phyloP scores from a whole-genome alignment of 257 asterid species.

The Apocynum venetum region DNA sequence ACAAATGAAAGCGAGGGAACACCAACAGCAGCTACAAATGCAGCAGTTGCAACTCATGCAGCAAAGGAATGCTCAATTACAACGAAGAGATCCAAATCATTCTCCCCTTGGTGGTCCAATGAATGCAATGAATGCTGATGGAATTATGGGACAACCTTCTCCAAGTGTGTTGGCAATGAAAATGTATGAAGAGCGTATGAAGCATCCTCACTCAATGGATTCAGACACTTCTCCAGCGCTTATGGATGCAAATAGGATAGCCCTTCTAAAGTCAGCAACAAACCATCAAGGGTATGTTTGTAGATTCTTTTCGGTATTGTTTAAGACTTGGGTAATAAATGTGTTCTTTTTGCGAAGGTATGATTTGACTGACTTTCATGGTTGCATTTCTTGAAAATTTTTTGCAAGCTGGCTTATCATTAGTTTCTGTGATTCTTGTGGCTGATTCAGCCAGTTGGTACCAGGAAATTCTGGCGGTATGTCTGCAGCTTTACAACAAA shows the following conservation, averaged over 20 bases:
- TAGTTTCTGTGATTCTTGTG: conserved; percentile 17
- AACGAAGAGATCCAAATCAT: conserved; percentile 91
- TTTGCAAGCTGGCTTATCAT: background rate
- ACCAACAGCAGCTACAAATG: conserved; percentile 89
- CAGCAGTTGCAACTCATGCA: conserved; percentile 96
- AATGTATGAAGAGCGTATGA: conserved; percentile 94
- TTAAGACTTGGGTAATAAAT: background rate
- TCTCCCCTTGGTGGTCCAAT: conserved; percentile 84
- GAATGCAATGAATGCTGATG: conserved; percentile 72
- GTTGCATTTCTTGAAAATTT: background rate
- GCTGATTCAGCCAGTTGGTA: conserved; percentile 77
- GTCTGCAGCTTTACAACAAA: conserved; percentile 95
- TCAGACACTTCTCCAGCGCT: conserved; percentile 81
- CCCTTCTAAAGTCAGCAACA: conserved; percentile 86
- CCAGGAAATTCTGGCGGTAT: conserved; percentile 86
- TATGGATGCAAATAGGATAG: conserved; percentile 90
- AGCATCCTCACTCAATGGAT: conserved; percentile 88
- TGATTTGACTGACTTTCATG: background rate
- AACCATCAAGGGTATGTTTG: conserved; percentile 79
- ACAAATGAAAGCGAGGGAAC: conserved; percentile 92
- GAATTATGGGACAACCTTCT: conserved; percentile 95
- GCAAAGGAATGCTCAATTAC: conserved; percentile 87
- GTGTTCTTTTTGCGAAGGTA: conserved; percentile 1
- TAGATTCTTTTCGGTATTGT: conserved; percentile 7
- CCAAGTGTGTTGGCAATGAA: conserved; percentile 93